Evolutionary conservation across 1,284 basidiomycete genomes (phyloP).

Genomic region (Cryptococcus maquisensis): DNA sequence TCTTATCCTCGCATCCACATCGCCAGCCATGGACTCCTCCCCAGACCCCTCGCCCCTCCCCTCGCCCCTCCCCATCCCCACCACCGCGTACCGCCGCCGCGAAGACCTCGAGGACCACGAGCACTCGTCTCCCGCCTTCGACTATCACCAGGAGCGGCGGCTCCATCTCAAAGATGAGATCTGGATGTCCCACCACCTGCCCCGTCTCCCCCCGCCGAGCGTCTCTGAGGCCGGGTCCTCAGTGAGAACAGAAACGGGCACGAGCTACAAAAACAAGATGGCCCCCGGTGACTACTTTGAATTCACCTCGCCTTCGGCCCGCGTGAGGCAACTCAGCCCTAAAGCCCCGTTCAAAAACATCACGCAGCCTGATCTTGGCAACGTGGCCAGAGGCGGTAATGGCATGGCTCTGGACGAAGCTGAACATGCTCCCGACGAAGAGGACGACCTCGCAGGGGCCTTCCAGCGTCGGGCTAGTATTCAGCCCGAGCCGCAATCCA

Average conservation of each 20-base stretch:
- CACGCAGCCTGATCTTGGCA: neutral
- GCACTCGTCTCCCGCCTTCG: slow-evolving; percentile 44
- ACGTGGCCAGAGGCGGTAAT: slow-evolving; percentile 14
- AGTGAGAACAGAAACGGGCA: slow-evolving; percentile 2
- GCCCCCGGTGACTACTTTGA: slow-evolving; percentile 7
- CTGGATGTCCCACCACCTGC: slow-evolving; percentile 45
- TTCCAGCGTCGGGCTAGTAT: slow-evolving; percentile 2
- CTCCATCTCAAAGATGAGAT: slow-evolving; percentile 46
- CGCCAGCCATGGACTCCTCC: slow-evolving; percentile 6
- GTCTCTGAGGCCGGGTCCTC: slow-evolving; percentile 19
- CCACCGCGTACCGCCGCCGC: neutral
- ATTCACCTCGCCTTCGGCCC: neutral
- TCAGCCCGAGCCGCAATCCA: slow-evolving; percentile 4
- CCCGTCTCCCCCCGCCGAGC: slow-evolving; percentile 36
- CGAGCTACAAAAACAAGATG: slow-evolving; percentile 3
- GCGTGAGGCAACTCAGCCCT: neutral
- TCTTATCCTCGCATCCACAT: neutral
- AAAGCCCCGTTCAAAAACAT: neutral
- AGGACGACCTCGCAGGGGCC: slow-evolving; percentile 1
- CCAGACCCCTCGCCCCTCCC: slow-evolving; percentile 9
- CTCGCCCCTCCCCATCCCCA: slow-evolving; percentile 11
- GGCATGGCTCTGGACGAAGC: slow-evolving; percentile 6
- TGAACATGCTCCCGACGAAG: slow-evolving; percentile 2
- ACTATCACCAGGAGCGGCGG: slow-evolving; percentile 46
- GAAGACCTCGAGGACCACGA: slow-evolving; percentile 9